Conservation (phyloP, 345 rosid species). For the Melaleuca alternifolia region DNA sequence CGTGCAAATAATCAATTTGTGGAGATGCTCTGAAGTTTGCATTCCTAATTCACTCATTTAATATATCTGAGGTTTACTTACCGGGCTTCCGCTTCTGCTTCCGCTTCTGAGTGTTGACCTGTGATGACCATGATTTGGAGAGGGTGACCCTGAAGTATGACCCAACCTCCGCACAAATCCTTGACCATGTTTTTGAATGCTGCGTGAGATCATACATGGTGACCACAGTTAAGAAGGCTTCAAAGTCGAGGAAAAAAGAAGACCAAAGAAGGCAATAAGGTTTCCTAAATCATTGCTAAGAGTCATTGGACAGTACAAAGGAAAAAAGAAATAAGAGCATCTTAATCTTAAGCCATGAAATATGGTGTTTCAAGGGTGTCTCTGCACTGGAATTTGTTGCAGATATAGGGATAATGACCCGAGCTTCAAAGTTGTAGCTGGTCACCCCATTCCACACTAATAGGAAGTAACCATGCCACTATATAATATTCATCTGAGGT, state of each 20-base stretch:
- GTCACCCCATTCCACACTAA: neutral
- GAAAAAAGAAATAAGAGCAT: neutral
- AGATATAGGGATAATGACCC: neutral
- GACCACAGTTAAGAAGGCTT: neutral
- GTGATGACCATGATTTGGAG: neutral
- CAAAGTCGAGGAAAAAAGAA: neutral
- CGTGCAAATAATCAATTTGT: neutral
- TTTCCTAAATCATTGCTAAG: neutral
- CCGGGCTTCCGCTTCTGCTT: neutral
- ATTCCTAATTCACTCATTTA: neutral
- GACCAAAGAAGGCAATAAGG: neutral
- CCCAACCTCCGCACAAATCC: conserved; percentile 13
- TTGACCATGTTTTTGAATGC: conserved; percentile 23
- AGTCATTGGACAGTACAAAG: neutral
- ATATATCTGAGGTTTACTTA: neutral
- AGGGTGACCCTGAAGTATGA: conserved; percentile 2
- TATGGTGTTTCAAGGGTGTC: neutral
- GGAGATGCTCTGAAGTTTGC: neutral
- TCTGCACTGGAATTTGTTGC: neutral
- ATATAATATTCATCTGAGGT: neutral
- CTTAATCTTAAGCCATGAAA: neutral
- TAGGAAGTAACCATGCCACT: neutral
- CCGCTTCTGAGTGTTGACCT: neutral
- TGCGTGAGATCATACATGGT: neutral
- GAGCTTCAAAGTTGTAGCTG: neutral